Conservation (phyloP, 169 alveolate genomes). For the Ichthyophthirius multifiliis region DNA sequence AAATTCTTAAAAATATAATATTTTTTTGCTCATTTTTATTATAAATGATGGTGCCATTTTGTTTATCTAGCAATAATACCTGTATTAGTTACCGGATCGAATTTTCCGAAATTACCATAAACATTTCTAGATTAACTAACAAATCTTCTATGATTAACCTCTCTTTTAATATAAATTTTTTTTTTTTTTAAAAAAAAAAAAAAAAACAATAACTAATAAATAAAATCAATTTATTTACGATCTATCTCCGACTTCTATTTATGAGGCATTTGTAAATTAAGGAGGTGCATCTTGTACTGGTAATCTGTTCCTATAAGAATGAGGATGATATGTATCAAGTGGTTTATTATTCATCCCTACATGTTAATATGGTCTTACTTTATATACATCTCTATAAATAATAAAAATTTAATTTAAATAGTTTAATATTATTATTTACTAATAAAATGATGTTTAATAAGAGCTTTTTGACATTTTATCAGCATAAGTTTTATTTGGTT, state of each 20-base stretch:
- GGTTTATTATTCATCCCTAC: constrained; percentile 55
- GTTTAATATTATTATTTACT: neutral
- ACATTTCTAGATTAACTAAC: constrained; percentile 34
- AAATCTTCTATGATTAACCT: constrained; percentile 32
- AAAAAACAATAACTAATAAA: neutral
- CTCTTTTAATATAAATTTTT: neutral
- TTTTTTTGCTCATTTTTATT: constrained; percentile 40
- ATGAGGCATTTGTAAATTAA: constrained; percentile 52
- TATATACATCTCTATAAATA: constrained; percentile 16
- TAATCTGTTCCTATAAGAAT: constrained; percentile 57
- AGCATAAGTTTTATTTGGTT: constrained; percentile 26
- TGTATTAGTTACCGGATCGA: constrained; percentile 31
- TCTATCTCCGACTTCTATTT: constrained; percentile 57
- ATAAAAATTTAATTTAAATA: neutral
- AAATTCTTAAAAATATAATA: too few species aligned
- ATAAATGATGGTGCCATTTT: constrained; percentile 43
- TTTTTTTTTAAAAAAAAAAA: neutral
- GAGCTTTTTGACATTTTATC: constrained; percentile 23
- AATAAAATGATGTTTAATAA: constrained; percentile 15
- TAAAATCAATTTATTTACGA: neutral
- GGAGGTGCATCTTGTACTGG: constrained; percentile 51
- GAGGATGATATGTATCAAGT: constrained; percentile 51
- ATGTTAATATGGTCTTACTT: constrained; percentile 45
- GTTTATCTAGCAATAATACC: constrained; percentile 36
- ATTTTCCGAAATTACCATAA: constrained; percentile 37